phyloP scores from a whole-genome alignment of 306 rosid species.

The Echinosophora koreensis region DNA sequence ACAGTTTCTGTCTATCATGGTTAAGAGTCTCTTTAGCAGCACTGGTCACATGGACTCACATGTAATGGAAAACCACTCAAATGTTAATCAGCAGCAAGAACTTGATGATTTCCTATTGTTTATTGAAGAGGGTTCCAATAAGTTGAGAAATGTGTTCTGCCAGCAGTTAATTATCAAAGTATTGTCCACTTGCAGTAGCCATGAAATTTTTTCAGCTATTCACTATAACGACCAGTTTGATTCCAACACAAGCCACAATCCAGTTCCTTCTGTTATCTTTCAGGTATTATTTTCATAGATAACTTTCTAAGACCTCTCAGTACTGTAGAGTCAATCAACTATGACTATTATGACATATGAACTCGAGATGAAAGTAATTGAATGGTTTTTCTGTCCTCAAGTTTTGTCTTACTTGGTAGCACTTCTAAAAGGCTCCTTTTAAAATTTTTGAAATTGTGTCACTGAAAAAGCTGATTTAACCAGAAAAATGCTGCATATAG shows the following conservation, averaged over 20 bases:
- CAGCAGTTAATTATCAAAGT: conserved; percentile 56
- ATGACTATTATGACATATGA: conserved; percentile 1
- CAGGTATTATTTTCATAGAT: conserved; percentile 58
- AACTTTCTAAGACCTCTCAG: background rate
- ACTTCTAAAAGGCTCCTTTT: background rate
- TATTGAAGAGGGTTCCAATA: conserved; percentile 59
- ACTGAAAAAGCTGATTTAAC: background rate
- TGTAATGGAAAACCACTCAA: conserved; percentile 39
- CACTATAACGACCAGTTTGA: conserved; percentile 45
- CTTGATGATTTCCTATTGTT: conserved; percentile 54
- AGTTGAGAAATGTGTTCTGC: conserved; percentile 64
- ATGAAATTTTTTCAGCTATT: conserved; percentile 45
- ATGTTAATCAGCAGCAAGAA: conserved; percentile 48
- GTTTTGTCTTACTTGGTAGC: conserved; percentile 13
- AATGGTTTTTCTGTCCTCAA: background rate
- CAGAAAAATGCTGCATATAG: conserved; percentile 8
- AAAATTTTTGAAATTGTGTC: background rate
- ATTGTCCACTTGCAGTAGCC: conserved; percentile 45
- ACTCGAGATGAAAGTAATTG: background rate
- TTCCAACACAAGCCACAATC: conserved; percentile 38
- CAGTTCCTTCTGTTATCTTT: conserved; percentile 64
- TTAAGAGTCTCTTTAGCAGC: conserved; percentile 49
- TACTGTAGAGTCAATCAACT: background rate
- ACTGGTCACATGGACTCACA: conserved; percentile 39
- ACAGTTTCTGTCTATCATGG: conserved; percentile 53